phyloP scores from a whole-genome alignment of 495 filamentous ascomycete species.

The Aspergillus haitiensis region DNA sequence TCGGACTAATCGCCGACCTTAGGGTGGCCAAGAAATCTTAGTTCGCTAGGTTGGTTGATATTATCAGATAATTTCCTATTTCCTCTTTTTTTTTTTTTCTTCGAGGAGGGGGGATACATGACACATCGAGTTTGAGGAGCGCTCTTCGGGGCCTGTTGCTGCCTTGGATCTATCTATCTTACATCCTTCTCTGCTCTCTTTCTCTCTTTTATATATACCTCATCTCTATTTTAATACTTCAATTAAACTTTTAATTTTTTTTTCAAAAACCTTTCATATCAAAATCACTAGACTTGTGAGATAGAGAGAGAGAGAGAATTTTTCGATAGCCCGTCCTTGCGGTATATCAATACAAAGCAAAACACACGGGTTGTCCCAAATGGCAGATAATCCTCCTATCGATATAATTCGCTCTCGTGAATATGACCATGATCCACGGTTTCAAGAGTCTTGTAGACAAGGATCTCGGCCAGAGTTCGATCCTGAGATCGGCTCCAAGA shows the following conservation, averaged over 20 bases:
- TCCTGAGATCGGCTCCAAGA: constrained; percentile 7
- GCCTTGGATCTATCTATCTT: not conserved
- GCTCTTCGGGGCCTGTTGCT: constrained; percentile 1
- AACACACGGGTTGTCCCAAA: constrained; percentile 12
- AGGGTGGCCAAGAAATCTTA: constrained; percentile 4
- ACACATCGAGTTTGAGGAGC: constrained; percentile 18
- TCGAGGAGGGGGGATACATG: constrained; percentile 4
- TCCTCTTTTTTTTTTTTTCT: constrained; percentile 11
- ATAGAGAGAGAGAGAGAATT: no score
- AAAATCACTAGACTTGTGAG: constrained; percentile 2
- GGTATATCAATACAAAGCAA: not conserved
- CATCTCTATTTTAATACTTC: no score
- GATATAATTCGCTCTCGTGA: constrained; percentile 39
- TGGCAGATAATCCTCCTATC: constrained; percentile 40
- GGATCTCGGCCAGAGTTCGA: constrained; percentile 16
- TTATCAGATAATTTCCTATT: constrained; percentile 8
- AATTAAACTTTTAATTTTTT: no score
- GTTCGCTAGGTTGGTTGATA: constrained; percentile 7
- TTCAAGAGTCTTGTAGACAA: constrained; percentile 2
- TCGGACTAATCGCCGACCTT: constrained; percentile 18
- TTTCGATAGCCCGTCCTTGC: not conserved
- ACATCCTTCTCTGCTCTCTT: not conserved
- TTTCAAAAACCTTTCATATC: no score
- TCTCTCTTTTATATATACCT: no score
- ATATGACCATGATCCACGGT: constrained; percentile 22